Conservation (phyloP, 306 rosid species). For the Glycine soja region DNA sequence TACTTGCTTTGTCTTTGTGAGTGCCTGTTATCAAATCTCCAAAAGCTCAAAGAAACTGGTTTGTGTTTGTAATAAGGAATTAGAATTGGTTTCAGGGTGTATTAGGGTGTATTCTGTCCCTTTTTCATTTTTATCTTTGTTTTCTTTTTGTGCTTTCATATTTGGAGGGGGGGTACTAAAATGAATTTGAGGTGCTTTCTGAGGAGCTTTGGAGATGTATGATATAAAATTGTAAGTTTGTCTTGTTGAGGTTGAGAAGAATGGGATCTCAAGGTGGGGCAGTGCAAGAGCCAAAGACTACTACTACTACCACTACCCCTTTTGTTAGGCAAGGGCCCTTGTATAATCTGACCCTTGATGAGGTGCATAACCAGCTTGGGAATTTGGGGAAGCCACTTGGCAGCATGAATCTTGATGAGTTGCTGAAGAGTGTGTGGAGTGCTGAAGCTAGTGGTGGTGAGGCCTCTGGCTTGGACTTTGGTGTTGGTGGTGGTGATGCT, state of each 20-base stretch:
- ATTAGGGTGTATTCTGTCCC: too few relatives aligned
- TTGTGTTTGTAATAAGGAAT: neutral
- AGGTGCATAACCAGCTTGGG: conserved; percentile 24
- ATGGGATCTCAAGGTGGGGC: conserved; percentile 4
- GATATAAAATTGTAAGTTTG: neutral
- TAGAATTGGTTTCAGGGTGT: neutral
- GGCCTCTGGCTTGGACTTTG: conserved; percentile 52
- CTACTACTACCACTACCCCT: neutral
- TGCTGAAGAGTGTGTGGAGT: conserved; percentile 26
- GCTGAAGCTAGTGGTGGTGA: conserved; percentile 62
- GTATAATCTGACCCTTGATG: conserved; percentile 24
- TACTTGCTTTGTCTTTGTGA: neutral
- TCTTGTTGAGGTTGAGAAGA: neutral
- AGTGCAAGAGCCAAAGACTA: neutral
- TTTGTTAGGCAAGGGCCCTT: conserved; percentile 16
- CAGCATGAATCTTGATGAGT: conserved; percentile 2
- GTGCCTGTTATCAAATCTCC: neutral
- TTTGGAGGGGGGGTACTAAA: neutral
- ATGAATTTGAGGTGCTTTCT: neutral
- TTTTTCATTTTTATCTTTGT: too few relatives aligned
- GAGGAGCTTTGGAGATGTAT: neutral
- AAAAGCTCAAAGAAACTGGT: neutral
- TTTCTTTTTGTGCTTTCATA: neutral
- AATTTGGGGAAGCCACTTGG: conserved; percentile 17
- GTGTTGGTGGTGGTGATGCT: conserved; percentile 24